Percentiles rank a stretch among this genome's conserved stretches.
Evolutionary conservation across 1,139 yeast genomes (phyloP).

Genomic region (Pichia sp.): DNA sequence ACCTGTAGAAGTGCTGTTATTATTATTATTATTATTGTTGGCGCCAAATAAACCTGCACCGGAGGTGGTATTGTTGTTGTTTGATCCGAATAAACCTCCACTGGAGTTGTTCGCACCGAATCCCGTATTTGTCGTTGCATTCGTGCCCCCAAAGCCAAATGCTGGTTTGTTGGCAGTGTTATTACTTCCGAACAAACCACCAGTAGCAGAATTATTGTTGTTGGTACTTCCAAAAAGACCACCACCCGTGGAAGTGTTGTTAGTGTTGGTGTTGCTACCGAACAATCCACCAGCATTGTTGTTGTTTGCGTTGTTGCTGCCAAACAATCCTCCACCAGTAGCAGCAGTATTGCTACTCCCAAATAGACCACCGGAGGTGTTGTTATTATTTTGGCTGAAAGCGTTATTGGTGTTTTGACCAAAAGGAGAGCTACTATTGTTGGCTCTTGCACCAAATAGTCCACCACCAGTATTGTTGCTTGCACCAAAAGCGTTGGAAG

Average conservation of each 20-base stretch:
- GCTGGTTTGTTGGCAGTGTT: slow-evolving; percentile 24
- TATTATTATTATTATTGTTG: slow-evolving; percentile 23
- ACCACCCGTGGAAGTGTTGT: not conserved
- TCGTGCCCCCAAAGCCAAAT: slow-evolving; percentile 24
- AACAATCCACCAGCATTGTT: slow-evolving; percentile 14
- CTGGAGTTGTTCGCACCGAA: slow-evolving; percentile 43
- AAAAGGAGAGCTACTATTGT: slow-evolving; percentile 15
- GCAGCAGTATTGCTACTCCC: slow-evolving; percentile 19
- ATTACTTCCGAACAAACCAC: slow-evolving; percentile 41
- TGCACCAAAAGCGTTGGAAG: slow-evolving; percentile 13
- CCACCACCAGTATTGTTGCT: slow-evolving; percentile 31
- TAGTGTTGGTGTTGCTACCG: slow-evolving; percentile 31
- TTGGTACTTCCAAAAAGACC: slow-evolving; percentile 40
- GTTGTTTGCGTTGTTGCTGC: no score
- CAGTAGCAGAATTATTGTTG: slow-evolving; percentile 17
- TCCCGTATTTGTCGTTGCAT: slow-evolving; percentile 36
- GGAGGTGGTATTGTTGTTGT: slow-evolving; percentile 29
- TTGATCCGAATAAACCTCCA: slow-evolving; percentile 18
- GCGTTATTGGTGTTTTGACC: slow-evolving; percentile 23
- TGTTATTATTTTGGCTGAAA: slow-evolving; percentile 23
- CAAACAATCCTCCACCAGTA: no score
- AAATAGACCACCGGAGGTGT: slow-evolving; percentile 15
- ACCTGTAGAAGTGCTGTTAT: slow-evolving; percentile 26
- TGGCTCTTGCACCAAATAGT: slow-evolving; percentile 17
- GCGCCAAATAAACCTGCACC: slow-evolving; percentile 11